Conservation (phyloP, 208 protist genomes). For the Trypanosomatidae sp. region DNA sequence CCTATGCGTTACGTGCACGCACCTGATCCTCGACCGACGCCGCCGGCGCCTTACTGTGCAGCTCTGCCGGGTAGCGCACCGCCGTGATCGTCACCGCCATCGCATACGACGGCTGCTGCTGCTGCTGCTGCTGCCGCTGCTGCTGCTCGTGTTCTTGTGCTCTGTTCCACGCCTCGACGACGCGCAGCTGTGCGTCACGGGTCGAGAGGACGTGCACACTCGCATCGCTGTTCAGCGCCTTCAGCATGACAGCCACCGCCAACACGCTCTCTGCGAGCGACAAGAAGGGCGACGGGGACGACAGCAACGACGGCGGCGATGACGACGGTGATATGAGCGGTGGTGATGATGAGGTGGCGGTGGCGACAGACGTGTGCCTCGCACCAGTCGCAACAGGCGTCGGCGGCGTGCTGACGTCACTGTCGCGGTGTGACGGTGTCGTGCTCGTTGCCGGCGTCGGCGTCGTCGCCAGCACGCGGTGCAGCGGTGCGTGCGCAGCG, state of each 20-base stretch:
- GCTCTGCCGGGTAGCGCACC: constrained; percentile 61
- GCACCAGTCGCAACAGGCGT: no score
- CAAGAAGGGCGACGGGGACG: no score
- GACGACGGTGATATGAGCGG: no score
- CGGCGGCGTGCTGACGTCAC: no score
- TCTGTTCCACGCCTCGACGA: constrained; percentile 54
- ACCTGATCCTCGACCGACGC: constrained; percentile 3
- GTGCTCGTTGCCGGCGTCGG: neutral
- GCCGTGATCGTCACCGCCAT: constrained; percentile 11
- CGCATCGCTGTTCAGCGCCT: constrained; percentile 69
- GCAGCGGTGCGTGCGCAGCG: neutral
- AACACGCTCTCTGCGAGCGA: constrained; percentile 53
- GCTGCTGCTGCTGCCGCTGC: constrained; percentile 2
- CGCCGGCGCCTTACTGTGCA: constrained; percentile 40
- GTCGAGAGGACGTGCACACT: constrained; percentile 67
- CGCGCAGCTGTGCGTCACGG: constrained; percentile 24
- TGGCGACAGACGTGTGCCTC: no score
- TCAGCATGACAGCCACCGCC: constrained; percentile 76
- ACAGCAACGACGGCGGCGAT: no score
- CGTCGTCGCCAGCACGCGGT: neutral
- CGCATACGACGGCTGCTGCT: neutral
- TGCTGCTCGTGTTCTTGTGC: no score
- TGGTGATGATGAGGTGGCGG: no score
- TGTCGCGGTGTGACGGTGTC: no score
- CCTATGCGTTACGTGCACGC: no score